These are phyloP conservation scores for Ceratocystis colombiana DNA, from an alignment of 2,329 filamentous ascomycete genomes.

Conservation along the genomic window DNA sequence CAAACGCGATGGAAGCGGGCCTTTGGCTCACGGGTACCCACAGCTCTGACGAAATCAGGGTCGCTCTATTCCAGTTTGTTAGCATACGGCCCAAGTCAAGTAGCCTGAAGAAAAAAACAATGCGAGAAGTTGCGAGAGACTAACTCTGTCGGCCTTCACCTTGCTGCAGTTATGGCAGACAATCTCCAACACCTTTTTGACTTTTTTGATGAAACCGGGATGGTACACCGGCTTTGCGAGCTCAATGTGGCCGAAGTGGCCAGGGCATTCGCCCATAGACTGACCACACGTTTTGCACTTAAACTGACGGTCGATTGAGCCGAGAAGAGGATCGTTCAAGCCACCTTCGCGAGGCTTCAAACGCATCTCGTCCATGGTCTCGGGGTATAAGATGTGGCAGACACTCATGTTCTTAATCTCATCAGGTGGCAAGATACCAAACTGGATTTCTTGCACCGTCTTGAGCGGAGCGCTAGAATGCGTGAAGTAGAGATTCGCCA, in stretches of 20 bases:
- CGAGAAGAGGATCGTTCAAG: constrained; percentile 89
- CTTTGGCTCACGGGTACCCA: constrained; percentile 83
- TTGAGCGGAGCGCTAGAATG: constrained; percentile 93
- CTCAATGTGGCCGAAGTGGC: constrained; percentile 98
- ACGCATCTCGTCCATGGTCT: constrained; percentile 97
- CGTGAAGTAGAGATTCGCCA: constrained; percentile 86
- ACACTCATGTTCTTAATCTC: constrained; percentile 99
- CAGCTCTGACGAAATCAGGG: constrained; percentile 69
- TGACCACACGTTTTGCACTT: constrained; percentile 95
- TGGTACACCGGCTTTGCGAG: constrained; percentile 94
- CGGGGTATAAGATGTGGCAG: constrained; percentile 90
- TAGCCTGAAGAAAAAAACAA: constrained; percentile 1
- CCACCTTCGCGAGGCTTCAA: constrained; percentile 83
- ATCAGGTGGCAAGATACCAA: constrained; percentile 91
- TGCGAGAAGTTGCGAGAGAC: constrained; percentile 42
- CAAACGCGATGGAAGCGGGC: constrained; percentile 87
- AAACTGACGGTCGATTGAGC: constrained; percentile 90
- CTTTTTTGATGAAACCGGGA: constrained; percentile 91
- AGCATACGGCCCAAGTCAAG: constrained; percentile 38
- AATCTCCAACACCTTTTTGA: constrained; percentile 97
- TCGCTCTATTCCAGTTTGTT: constrained; percentile 57
- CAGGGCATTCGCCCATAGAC: constrained; percentile 89
- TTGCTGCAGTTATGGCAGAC: constrained; percentile 99
- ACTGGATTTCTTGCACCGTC: constrained; percentile 98
- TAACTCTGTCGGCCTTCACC: constrained; percentile 95